phyloP scores from a whole-genome alignment of 2,329 filamentous ascomycete genomes.

The Triangularia setosa region DNA sequence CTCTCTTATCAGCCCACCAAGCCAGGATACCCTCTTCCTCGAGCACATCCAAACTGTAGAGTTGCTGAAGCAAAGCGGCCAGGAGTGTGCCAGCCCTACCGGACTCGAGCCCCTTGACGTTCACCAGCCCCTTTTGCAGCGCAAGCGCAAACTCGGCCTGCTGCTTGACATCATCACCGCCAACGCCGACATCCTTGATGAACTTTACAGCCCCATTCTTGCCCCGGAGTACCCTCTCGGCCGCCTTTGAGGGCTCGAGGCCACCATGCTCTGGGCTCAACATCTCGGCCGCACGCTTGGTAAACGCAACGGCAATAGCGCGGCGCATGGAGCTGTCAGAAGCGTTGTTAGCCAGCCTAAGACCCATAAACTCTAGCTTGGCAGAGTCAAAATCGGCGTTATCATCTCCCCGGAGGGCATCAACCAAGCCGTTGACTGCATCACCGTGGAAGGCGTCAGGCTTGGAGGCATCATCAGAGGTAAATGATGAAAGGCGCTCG shows the following conservation, averaged over 20 bases:
- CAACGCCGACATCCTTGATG: slow-evolving; percentile 56
- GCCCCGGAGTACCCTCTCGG: slow-evolving; percentile 56
- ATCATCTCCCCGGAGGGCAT: slow-evolving; percentile 71
- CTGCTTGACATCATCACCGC: slow-evolving; percentile 64
- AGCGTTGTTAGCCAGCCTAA: slow-evolving; percentile 88
- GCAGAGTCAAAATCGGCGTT: slow-evolving; percentile 74
- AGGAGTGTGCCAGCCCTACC: slow-evolving; percentile 59
- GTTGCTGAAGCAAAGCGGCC: slow-evolving; percentile 73
- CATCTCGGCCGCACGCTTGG: slow-evolving; percentile 73
- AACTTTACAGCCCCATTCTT: slow-evolving; percentile 53
- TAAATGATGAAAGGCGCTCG: slow-evolving; percentile 59
- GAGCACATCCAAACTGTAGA: slow-evolving; percentile 79
- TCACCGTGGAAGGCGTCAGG: slow-evolving; percentile 72
- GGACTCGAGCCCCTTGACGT: slow-evolving; percentile 55
- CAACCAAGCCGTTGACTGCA: slow-evolving; percentile 80
- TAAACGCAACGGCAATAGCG: slow-evolving; percentile 80
- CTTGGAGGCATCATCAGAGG: slow-evolving; percentile 60
- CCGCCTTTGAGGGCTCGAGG: slow-evolving; percentile 61
- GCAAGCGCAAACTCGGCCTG: slow-evolving; percentile 83
- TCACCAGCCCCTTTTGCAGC: slow-evolving; percentile 73
- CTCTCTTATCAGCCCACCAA: slow-evolving; percentile 80
- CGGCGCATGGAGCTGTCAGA: slow-evolving; percentile 84
- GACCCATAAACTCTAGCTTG: slow-evolving; percentile 86
- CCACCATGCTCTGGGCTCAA: slow-evolving; percentile 45
- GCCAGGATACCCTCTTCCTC: slow-evolving; percentile 83